A percentile compares a stretch with the other conserved stretches of the same genome.
Conservation (phyloP, 176 grass and related monocot species). For the Carex scoparia region DNA sequence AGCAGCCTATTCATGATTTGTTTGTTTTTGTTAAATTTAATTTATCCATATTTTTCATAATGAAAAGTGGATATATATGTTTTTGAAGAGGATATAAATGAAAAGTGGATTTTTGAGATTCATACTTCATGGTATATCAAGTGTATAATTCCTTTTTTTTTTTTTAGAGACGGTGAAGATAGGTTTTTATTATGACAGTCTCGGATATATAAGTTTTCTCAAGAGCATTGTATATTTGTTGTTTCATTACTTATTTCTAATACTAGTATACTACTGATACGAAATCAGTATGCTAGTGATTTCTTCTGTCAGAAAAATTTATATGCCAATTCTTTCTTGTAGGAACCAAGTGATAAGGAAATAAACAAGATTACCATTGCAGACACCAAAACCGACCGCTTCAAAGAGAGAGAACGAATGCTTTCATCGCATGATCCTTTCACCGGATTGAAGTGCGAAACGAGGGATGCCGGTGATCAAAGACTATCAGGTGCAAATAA, state of each 20-base stretch:
- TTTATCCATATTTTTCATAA: too few species aligned
- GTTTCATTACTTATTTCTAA: background rate
- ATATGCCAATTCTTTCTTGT: slow-evolving; percentile 7
- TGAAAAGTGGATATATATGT: too few species aligned
- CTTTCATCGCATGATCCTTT: slow-evolving; percentile 22
- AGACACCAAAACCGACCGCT: background rate
- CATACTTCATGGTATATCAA: too few species aligned
- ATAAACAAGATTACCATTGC: background rate
- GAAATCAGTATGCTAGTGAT: background rate
- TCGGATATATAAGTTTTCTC: background rate
- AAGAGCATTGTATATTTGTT: background rate
- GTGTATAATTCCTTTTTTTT: too few species aligned
- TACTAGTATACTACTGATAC: background rate
- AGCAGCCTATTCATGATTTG: background rate
- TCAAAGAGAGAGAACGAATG: slow-evolving; percentile 22
- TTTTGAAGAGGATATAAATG: too few species aligned
- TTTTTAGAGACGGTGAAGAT: too few species aligned
- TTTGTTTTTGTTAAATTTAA: background rate
- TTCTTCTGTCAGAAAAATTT: background rate
- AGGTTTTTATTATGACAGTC: background rate
- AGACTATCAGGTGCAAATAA: slow-evolving; percentile 57
- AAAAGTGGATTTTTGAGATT: too few species aligned
- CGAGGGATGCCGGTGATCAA: slow-evolving; percentile 15
- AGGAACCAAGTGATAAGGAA: slow-evolving; percentile 13
- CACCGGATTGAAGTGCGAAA: slow-evolving; percentile 5